These are phyloP conservation scores for Sophora flavescens DNA, from an alignment of 306 rosid genomes.

Conservation along the genomic window DNA sequence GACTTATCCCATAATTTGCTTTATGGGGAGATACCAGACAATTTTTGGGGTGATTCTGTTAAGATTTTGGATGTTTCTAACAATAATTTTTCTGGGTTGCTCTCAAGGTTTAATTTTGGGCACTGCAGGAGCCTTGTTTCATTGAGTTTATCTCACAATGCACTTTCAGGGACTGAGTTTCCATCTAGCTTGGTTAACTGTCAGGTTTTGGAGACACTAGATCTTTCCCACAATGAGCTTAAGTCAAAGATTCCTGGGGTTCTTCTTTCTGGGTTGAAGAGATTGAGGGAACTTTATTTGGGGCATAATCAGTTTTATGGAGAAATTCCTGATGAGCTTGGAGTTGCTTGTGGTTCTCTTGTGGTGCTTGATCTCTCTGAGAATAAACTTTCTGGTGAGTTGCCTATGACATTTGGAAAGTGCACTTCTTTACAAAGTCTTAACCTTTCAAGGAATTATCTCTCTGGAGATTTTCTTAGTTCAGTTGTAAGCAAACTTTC, in stretches of 20 bases:
- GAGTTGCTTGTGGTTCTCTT: constrained; percentile 55
- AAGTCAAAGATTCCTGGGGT: constrained; percentile 54
- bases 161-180: constrained; percentile 49
- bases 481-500: constrained; percentile 56
- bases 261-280: constrained; percentile 56
- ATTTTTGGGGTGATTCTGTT: constrained; percentile 52
- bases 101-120: constrained; percentile 56
- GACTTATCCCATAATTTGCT: constrained; percentile 62
- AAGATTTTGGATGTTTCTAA: constrained; percentile 62
- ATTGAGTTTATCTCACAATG: constrained; percentile 56
- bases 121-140: constrained; percentile 55
- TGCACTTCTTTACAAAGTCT: constrained; percentile 63
- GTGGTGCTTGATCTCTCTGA: constrained; percentile 65
- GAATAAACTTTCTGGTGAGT: constrained; percentile 61
- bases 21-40: constrained; percentile 57
- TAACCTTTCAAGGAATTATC: constrained; percentile 63
- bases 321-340: constrained; percentile 60
- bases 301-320: constrained; percentile 61
- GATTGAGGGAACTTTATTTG: constrained; percentile 57
- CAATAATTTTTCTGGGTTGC: constrained; percentile 61
- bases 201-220: constrained; percentile 54
- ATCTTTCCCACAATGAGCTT: constrained; percentile 64
- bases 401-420: constrained; percentile 59
- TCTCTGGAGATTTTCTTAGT: constrained; percentile 60
- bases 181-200: constrained; percentile 58